Conservation (phyloP, 1,139 yeast genomes). For the Hemisphaericaspora subhashii region DNA sequence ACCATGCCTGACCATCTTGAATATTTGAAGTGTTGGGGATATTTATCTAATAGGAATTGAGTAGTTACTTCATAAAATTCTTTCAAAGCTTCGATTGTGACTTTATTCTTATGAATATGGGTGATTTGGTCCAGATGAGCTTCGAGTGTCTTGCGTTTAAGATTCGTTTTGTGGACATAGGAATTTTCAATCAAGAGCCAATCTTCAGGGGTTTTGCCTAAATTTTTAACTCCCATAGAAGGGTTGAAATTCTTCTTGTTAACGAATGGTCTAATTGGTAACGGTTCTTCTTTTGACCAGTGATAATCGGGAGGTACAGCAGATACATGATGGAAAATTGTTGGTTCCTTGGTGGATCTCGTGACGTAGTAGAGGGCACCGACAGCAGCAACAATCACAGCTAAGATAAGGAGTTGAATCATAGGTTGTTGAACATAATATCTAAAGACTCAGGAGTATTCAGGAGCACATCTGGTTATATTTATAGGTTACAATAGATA, state of each 20-base stretch:
- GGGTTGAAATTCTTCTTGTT: slow-evolving; percentile 38
- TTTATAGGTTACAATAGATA: neutral
- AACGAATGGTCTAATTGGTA: slow-evolving; percentile 52
- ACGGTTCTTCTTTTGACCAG: slow-evolving; percentile 52
- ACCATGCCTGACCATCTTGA: slow-evolving; percentile 8
- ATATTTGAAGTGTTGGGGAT: slow-evolving; percentile 32
- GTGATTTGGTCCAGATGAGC: slow-evolving; percentile 24
- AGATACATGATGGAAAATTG: slow-evolving; percentile 5
- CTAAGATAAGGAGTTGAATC: neutral
- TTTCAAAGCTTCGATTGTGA: slow-evolving; percentile 26
- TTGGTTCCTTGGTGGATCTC: neutral
- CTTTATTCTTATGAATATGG: slow-evolving; percentile 20
- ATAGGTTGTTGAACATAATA: neutral
- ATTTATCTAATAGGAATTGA: slow-evolving; percentile 28
- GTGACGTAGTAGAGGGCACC: neutral
- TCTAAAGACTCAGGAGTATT: too few relatives aligned
- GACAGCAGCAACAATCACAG: neutral
- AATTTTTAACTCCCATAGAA: slow-evolving; percentile 37
- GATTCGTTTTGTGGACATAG: slow-evolving; percentile 24
- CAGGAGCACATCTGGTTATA: neutral
- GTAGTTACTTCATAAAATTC: slow-evolving; percentile 35
- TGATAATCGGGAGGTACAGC: slow-evolving; percentile 31
- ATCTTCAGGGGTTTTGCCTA: slow-evolving; percentile 31
- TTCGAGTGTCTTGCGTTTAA: slow-evolving; percentile 22
- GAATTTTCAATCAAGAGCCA: slow-evolving; percentile 42